A percentile compares a stretch with the other conserved stretches of the same genome.
Evolutionary conservation across 1,284 basidiomycete genomes (phyloP).

Genomic region (Coniferiporia sulphurascens): DNA sequence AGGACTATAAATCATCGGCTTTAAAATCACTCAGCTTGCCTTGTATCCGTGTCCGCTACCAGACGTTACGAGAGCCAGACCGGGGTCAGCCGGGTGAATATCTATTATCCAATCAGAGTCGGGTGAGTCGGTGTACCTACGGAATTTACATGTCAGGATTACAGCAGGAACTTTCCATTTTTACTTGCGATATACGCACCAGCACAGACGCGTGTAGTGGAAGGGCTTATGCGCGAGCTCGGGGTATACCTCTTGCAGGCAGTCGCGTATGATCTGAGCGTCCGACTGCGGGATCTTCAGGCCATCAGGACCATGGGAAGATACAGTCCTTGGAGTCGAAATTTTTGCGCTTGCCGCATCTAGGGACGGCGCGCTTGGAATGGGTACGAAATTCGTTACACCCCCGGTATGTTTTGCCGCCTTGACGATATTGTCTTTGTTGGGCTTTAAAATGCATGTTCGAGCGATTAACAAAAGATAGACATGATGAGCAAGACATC

Average conservation of each 20-base stretch:
- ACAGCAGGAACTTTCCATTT: too few species aligned
- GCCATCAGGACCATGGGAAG: constrained; percentile 51
- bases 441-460: constrained; percentile 47
- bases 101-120: constrained; percentile 82
- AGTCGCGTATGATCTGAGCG: constrained; percentile 44
- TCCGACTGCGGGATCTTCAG: constrained; percentile 57
- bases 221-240: constrained; percentile 66
- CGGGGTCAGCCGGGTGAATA: constrained; percentile 48
- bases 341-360: constrained; percentile 25
- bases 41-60: constrained; percentile 84
- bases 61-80: constrained; percentile 67
- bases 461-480: background rate
- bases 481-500: background rate
- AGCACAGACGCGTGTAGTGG: constrained; percentile 71
- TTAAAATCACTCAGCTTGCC: constrained; percentile 33
- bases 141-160: background rate
- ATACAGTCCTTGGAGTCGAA: constrained; percentile 64
- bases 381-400: constrained; percentile 42
- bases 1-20: background rate
- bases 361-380: constrained; percentile 12
- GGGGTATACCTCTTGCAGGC: constrained; percentile 63
- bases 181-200: constrained; percentile 42
- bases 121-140: constrained; percentile 72
- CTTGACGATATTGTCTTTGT: constrained; percentile 64
- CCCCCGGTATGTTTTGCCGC: constrained; percentile 68